Conservation (phyloP, 73 alveolate species). For the Paramecium primaurelia region DNA sequence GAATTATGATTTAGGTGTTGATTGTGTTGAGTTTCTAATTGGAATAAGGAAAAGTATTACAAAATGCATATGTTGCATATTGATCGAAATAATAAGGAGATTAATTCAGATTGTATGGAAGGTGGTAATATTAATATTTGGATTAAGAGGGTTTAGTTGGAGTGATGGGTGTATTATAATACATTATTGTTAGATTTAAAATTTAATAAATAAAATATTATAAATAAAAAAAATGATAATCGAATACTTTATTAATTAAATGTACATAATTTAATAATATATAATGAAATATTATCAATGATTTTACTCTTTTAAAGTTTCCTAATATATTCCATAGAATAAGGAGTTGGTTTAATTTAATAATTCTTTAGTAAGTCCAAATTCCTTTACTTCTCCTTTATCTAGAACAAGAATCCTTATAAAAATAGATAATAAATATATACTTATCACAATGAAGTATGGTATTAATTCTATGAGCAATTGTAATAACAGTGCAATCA, state of each 20-base stretch:
- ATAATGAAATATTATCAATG: background rate
- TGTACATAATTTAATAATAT: too few species aligned
- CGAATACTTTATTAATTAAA: too few species aligned
- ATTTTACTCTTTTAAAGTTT: background rate
- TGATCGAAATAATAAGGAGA: background rate
- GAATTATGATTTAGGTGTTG: background rate
- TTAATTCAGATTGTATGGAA: background rate
- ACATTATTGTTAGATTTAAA: background rate
- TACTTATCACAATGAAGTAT: conserved; percentile 66
- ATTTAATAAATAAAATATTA: background rate
- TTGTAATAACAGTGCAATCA: conserved; percentile 73
- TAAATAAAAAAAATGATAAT: background rate
- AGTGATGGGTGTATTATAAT: background rate
- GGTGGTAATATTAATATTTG: background rate
- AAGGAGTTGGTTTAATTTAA: background rate
- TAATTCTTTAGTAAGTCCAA: background rate
- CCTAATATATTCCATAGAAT: background rate
- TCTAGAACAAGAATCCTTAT: conserved; percentile 60
- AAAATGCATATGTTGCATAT: background rate
- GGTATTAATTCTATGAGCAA: conserved; percentile 82
- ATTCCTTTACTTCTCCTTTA: conserved; percentile 53
- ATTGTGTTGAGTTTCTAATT: background rate
- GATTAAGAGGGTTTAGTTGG: background rate
- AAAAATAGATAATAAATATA: background rate
- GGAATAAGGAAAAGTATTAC: background rate